A percentile compares a stretch with the other conserved stretches of the same genome.
phyloP scores from a whole-genome alignment of 148 eudicot genomes.

The Fagopyrum homotropicum region DNA sequence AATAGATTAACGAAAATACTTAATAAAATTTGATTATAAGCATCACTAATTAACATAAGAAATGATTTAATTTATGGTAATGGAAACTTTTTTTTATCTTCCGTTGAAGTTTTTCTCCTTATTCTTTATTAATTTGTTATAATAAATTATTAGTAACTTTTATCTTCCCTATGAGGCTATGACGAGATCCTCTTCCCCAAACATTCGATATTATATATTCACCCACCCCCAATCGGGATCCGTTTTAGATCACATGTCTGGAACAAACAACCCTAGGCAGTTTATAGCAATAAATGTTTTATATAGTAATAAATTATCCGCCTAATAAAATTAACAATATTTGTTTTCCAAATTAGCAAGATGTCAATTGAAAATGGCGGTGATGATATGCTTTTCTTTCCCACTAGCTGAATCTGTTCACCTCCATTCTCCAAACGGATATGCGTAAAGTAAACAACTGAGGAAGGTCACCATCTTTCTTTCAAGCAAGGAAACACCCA shows the following conservation, averaged over 20 bases:
- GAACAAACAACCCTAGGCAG: neutral
- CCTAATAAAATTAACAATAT: neutral
- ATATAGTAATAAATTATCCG: neutral
- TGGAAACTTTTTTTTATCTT: too few species aligned
- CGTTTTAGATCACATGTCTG: neutral
- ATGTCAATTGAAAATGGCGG: neutral
- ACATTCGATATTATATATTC: neutral
- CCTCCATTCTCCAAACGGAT: neutral
- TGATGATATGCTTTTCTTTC: too few species aligned
- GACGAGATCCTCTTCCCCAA: too few species aligned
- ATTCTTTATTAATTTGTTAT: too few species aligned
- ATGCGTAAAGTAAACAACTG: neutral
- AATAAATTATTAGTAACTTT: too few species aligned
- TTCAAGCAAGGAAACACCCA: neutral
- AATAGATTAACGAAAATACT: too few species aligned
- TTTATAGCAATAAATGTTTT: neutral
- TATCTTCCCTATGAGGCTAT: too few species aligned
- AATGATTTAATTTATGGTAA: too few species aligned
- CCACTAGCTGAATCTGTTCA: neutral
- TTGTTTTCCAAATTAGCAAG: neutral
- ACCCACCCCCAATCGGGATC: neutral
- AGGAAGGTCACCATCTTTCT: neutral
- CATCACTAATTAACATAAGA: too few species aligned
- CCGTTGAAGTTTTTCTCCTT: too few species aligned
- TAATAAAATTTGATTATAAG: too few species aligned